A percentile compares a stretch with the other conserved stretches of the same genome.
These are phyloP conservation scores for Epichloe glyceriae DNA, from an alignment of 2,329 filamentous ascomycete genomes.

Conservation along the genomic window DNA sequence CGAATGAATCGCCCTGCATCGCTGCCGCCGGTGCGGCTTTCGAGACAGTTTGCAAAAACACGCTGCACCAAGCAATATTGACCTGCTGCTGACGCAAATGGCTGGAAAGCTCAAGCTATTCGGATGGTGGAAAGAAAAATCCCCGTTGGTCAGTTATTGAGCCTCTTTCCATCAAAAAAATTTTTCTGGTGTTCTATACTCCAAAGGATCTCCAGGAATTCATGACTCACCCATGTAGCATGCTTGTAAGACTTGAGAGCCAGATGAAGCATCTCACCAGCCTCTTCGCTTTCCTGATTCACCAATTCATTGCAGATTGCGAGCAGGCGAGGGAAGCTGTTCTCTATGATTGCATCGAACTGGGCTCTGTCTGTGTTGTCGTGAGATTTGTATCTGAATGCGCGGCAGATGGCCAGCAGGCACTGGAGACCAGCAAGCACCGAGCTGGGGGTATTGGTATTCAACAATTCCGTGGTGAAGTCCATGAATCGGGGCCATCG, in stretches of 20 bases:
- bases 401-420: conserved; percentile 83
- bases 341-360: conserved; percentile 88
- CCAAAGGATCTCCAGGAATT: not conserved
- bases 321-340: conserved; percentile 78
- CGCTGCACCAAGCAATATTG: conserved; percentile 90
- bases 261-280: conserved; percentile 90
- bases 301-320: conserved; percentile 80
- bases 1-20: conserved; percentile 71
- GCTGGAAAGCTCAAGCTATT: conserved; percentile 70
- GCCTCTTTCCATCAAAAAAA: too few species aligned
- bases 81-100: conserved; percentile 66
- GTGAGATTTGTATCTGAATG: conserved; percentile 81
- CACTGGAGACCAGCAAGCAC: conserved; percentile 93
- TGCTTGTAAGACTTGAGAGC: conserved; percentile 97
- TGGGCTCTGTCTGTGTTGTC: conserved; percentile 67
- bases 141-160: not conserved
- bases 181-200: too few species aligned
- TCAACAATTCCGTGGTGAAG: conserved; percentile 78
- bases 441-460: conserved; percentile 71
- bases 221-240: conserved; percentile 64
- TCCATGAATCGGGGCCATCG: conserved; percentile 93
- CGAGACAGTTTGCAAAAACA: conserved; percentile 81
- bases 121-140: not conserved
- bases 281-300: conserved; percentile 83
- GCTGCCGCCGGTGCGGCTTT: conserved; percentile 71